These are phyloP conservation scores for Phialemonium atrogriseum DNA, from an alignment of 2,329 filamentous ascomycete genomes.

Conservation along the genomic window DNA sequence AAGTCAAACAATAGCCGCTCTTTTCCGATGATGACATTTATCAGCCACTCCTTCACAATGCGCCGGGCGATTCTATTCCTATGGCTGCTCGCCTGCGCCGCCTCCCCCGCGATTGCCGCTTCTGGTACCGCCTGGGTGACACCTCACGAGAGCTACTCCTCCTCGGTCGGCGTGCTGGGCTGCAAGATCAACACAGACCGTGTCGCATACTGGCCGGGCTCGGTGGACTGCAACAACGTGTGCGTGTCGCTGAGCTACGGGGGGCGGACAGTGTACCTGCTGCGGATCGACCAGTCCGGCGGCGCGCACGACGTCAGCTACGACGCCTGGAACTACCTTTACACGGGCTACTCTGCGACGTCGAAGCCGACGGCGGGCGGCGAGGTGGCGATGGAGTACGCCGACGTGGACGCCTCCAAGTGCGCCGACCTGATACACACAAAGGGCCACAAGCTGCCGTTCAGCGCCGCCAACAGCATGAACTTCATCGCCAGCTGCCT, in stretches of 20 bases:
- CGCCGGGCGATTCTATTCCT: neutral
- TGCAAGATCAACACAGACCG: slow-evolving; percentile 4
- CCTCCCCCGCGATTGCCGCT: neutral
- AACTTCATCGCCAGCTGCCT: slow-evolving; percentile 3
- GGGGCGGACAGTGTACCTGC: slow-evolving; percentile 15
- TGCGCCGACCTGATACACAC: slow-evolving; percentile 1
- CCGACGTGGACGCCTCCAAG: neutral
- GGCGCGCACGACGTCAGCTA: slow-evolving; percentile 11
- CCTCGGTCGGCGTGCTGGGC: slow-evolving; percentile 2
- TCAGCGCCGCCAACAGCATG: slow-evolving; percentile 3
- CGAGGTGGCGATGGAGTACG: slow-evolving; percentile 1
- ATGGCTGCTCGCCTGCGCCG: neutral
- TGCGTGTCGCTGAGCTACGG: slow-evolving; percentile 13
- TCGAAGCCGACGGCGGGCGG: slow-evolving; percentile 5
- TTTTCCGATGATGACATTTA: neutral
- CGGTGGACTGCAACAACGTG: slow-evolving; percentile 5
- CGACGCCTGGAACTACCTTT: slow-evolving; percentile 8
- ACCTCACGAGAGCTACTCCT: slow-evolving; percentile 4
- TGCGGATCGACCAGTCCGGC: slow-evolving; percentile 16
- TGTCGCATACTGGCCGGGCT: slow-evolving; percentile 2
- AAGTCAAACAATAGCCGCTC: too few species aligned
- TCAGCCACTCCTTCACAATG: neutral
- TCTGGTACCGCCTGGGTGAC: slow-evolving; percentile 1
- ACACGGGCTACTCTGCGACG: slow-evolving; percentile 5
- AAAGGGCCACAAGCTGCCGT: neutral